A percentile compares a stretch with the other conserved stretches of the same genome.
phyloP scores from a whole-genome alignment of 2,329 filamentous ascomycete species.

The Pseudogymnoascus destructans region DNA sequence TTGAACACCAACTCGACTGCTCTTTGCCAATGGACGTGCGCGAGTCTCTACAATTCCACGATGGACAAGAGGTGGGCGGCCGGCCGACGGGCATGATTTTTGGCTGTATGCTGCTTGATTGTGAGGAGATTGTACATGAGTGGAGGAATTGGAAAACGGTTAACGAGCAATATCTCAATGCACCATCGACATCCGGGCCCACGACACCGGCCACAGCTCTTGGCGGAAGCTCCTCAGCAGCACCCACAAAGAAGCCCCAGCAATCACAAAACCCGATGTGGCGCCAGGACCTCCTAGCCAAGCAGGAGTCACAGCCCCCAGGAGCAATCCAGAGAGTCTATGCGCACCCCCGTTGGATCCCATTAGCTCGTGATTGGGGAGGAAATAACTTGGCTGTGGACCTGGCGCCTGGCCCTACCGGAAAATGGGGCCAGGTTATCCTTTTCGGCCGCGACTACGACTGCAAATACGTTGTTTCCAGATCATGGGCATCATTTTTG shows the following conservation, averaged over 20 bases:
- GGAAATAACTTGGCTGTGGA: constrained; percentile 95
- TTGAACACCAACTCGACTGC: constrained; percentile 92
- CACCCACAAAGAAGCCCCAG: constrained; percentile 50
- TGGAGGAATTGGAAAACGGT: constrained; percentile 95
- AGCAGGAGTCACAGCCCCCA: constrained; percentile 78
- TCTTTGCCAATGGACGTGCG: constrained; percentile 86
- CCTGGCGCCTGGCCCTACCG: constrained; percentile 75
- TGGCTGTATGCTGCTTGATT: constrained; percentile 88
- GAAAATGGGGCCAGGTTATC: constrained; percentile 93
- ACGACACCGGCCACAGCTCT: constrained; percentile 58
- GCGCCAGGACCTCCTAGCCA: constrained; percentile 71
- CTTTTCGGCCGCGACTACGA: constrained; percentile 96
- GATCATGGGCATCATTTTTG: constrained; percentile 81
- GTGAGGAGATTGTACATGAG: constrained; percentile 94
- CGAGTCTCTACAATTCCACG: constrained; percentile 80
- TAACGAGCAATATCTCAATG: constrained; percentile 67
- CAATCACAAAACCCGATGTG: constrained; percentile 49
- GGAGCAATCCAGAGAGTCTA: constrained; percentile 85
- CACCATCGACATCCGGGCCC: constrained; percentile 41
- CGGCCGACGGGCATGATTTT: constrained; percentile 87
- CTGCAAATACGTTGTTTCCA: constrained; percentile 90
- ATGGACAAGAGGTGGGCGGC: constrained; percentile 93
- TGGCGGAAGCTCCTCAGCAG: constrained; percentile 50
- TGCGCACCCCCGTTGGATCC: constrained; percentile 89
- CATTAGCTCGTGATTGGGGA: constrained; percentile 92